Evolutionary conservation across 1,284 basidiomycete species (phyloP).

Genomic region (Sparassis latifolia): DNA sequence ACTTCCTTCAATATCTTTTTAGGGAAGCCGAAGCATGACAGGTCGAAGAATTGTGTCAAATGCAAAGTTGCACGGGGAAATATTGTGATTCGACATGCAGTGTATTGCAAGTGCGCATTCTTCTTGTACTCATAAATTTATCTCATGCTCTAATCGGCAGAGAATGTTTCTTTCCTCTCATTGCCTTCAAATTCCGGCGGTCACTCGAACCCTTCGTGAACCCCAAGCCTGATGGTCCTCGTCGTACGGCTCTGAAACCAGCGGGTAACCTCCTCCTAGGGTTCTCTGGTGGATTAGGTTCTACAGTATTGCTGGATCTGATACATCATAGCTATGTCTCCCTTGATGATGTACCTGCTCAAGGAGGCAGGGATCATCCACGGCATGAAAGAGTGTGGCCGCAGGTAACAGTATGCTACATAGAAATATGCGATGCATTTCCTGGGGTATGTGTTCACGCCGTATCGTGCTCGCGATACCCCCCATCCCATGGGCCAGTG

Average conservation of each 20-base stretch:
- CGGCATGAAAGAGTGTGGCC: conserved; percentile 58
- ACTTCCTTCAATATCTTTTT: conserved; percentile 1
- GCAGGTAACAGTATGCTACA: conserved; percentile 56
- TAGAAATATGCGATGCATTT: conserved; percentile 60
- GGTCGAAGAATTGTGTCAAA: conserved; percentile 57
- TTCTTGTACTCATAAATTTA: conserved; percentile 1
- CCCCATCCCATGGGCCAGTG: not conserved
- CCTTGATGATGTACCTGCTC: conserved; percentile 25
- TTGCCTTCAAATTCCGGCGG: conserved; percentile 58
- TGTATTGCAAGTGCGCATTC: conserved; percentile 71
- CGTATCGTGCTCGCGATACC: not conserved
- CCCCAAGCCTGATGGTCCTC: conserved; percentile 38
- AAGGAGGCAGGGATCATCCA: conserved; percentile 62
- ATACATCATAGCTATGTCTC: conserved; percentile 57
- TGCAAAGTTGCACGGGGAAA: conserved; percentile 62
- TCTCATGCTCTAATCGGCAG: conserved; percentile 28
- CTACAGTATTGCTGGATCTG: conserved; percentile 65
- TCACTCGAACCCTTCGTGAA: conserved; percentile 62
- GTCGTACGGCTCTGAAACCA: conserved; percentile 51
- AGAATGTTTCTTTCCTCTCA: conserved; percentile 59
- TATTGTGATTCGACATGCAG: conserved; percentile 68
- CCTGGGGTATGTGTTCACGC: conserved; percentile 41
- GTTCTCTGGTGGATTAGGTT: conserved; percentile 70
- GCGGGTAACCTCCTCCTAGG: conserved; percentile 60
- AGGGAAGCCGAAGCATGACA: conserved; percentile 63